phyloP scores from a whole-genome alignment of 176 grass and related monocot species.

The Tillandsia leiboldiana region DNA sequence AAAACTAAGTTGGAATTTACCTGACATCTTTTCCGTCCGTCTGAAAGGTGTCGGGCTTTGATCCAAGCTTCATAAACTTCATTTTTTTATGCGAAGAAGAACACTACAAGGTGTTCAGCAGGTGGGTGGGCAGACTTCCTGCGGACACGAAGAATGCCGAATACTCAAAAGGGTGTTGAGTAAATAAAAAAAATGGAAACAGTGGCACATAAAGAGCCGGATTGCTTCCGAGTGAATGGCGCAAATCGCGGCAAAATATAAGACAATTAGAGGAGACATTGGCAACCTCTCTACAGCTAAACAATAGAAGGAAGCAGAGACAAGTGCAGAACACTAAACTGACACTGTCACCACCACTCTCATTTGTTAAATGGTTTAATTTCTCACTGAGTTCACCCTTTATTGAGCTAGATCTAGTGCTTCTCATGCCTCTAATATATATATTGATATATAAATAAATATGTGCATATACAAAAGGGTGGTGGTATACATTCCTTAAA shows the following conservation, averaged over 20 bases:
- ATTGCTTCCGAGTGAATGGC: slow-evolving; percentile 4
- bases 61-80: slow-evolving; percentile 99
- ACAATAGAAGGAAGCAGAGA: slow-evolving; percentile 7
- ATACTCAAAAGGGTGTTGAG: slow-evolving; percentile 39
- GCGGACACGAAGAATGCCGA: slow-evolving; percentile 17
- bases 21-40: slow-evolving; percentile 67
- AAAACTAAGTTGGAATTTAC: slow-evolving; percentile 26
- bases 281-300: slow-evolving; percentile 1
- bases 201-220: slow-evolving; percentile 23
- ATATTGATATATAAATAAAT: not conserved
- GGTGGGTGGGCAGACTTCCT: not conserved
- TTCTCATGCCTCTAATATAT: too few relatives aligned
- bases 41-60: slow-evolving; percentile 85
- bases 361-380: slow-evolving; percentile 22
- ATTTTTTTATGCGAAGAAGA: slow-evolving; percentile 30
- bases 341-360: slow-evolving; percentile 2
- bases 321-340: slow-evolving; percentile 7
- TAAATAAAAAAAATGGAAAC: slow-evolving; percentile 12
- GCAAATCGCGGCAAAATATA: not conserved
- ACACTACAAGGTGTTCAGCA: not conserved
- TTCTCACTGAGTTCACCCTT: not conserved
- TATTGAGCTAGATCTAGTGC: too few relatives aligned
- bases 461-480: slow-evolving; percentile 35
- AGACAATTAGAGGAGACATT: slow-evolving; percentile 9
- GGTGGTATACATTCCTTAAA: slow-evolving; percentile 55